Percentiles rank a stretch among this genome's conserved stretches.
Conservation (phyloP, 2,329 filamentous ascomycete genomes). For the Huntiella decipiens region DNA sequence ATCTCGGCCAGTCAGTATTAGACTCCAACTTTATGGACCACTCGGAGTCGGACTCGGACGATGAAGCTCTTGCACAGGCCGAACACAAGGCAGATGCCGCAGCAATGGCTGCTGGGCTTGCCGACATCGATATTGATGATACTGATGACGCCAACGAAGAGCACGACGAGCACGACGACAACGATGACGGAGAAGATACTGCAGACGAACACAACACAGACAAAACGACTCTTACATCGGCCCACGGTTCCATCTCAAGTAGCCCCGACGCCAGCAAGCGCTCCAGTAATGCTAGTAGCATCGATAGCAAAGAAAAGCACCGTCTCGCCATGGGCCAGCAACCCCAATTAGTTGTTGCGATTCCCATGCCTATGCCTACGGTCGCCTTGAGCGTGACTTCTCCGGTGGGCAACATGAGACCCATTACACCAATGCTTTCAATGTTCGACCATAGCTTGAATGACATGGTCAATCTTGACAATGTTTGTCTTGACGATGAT, state of each 20-base stretch:
- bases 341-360: constrained; percentile 7
- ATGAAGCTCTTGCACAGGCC: constrained; percentile 2
- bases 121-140: constrained; percentile 1
- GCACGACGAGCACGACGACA: background rate
- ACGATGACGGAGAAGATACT: constrained; percentile 8
- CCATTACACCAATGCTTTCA: constrained; percentile 10
- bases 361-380: constrained; percentile 11
- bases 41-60: background rate
- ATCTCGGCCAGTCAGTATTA: constrained; percentile 12
- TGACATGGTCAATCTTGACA: constrained; percentile 28
- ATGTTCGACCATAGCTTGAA: constrained; percentile 23
- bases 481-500: constrained; percentile 50
- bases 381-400: constrained; percentile 9
- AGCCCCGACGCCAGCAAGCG: constrained; percentile 11
- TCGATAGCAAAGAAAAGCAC: constrained; percentile 11
- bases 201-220: constrained; percentile 10
- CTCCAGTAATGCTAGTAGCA: constrained; percentile 10
- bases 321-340: constrained; percentile 10
- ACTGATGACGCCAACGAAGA: background rate
- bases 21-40: constrained; percentile 14
- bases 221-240: constrained; percentile 10
- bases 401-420: constrained; percentile 8
- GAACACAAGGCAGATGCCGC: constrained; percentile 2
- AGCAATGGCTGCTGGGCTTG: background rate
- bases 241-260: constrained; percentile 7